Percentiles rank a stretch among this genome's conserved stretches.
These are phyloP conservation scores for Colletotrichum karsti DNA, from an alignment of 2,329 filamentous ascomycete species.

Conservation along the genomic window DNA sequence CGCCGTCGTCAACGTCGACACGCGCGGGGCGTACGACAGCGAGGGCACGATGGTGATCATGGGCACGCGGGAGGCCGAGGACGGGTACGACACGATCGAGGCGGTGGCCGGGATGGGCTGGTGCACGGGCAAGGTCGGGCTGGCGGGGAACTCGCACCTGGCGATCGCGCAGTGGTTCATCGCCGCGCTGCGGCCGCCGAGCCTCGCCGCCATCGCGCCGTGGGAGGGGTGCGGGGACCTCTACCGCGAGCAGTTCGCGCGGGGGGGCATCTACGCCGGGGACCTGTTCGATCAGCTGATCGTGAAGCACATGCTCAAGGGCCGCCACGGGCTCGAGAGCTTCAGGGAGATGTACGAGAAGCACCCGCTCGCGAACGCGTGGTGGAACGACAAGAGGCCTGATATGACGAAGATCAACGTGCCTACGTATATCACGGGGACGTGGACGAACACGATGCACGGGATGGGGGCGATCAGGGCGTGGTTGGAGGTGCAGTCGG, in stretches of 20 bases:
- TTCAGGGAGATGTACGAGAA: slow-evolving; percentile 32
- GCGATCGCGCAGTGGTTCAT: slow-evolving; percentile 36
- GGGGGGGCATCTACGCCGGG: slow-evolving; percentile 33
- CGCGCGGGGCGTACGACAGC: slow-evolving; percentile 36
- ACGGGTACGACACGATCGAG: slow-evolving; percentile 36
- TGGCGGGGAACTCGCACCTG: slow-evolving; percentile 37
- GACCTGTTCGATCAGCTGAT: slow-evolving; percentile 31
- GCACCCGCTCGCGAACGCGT: slow-evolving; percentile 32
- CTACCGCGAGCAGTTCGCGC: slow-evolving; percentile 33
- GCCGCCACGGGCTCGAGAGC: slow-evolving; percentile 32
- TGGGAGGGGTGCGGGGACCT: slow-evolving; percentile 49
- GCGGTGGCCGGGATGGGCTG: slow-evolving; percentile 33
- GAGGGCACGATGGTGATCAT: slow-evolving; percentile 35
- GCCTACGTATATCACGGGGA: slow-evolving; percentile 31
- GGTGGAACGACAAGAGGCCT: slow-evolving; percentile 35
- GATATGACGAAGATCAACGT: slow-evolving; percentile 33
- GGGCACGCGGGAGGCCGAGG: slow-evolving; percentile 34
- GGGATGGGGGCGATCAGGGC: slow-evolving; percentile 36
- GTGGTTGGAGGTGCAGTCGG: slow-evolving; percentile 42
- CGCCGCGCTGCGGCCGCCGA: slow-evolving; percentile 29
- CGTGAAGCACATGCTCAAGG: slow-evolving; percentile 30
- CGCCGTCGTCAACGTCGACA: slow-evolving; percentile 38
- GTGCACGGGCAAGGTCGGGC: slow-evolving; percentile 37
- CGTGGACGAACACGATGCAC: slow-evolving; percentile 29
- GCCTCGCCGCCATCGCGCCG: slow-evolving; percentile 37